Evolutionary conservation across 352 stramenopile species (phyloP).

Genomic region (Globisporangium apiculatum): DNA sequence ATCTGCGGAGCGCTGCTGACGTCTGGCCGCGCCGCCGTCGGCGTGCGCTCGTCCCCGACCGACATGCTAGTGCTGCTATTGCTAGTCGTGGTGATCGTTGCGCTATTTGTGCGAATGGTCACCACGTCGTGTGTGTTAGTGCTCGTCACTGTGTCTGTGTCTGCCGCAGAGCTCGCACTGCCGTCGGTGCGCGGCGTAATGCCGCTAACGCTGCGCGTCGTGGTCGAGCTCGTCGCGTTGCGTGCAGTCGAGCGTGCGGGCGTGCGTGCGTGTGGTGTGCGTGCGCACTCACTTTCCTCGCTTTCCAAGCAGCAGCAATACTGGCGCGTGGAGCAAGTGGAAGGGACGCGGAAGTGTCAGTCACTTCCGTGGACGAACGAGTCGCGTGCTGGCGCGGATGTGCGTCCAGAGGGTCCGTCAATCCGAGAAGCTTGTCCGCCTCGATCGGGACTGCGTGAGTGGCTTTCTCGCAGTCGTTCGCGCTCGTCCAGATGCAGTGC

Average conservation of each 20-base stretch:
- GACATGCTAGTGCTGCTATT: conserved; percentile 18
- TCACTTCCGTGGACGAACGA: not conserved
- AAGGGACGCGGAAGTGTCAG: not conserved
- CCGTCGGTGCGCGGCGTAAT: conserved; percentile 7
- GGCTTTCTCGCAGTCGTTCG: too few species aligned
- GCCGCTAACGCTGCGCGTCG: conserved; percentile 6
- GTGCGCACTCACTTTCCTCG: not conserved
- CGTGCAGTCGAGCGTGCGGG: not conserved
- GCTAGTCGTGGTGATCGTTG: not conserved
- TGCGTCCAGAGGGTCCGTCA: not conserved
- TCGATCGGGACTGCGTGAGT: too few species aligned
- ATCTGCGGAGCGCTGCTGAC: not conserved
- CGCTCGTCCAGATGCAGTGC: too few species aligned
- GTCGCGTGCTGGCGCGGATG: not conserved
- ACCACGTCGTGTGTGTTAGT: conserved; percentile 1
- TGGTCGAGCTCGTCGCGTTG: conserved; percentile 10
- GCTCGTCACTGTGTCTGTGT: not conserved
- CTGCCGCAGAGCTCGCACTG: conserved; percentile 6
- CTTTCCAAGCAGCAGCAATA: not conserved
- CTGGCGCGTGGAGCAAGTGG: not conserved
- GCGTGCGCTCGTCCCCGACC: conserved; percentile 24
- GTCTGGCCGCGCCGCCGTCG: not conserved
- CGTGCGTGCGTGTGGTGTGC: not conserved
- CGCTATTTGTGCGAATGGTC: not conserved
- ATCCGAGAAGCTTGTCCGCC: not conserved